phyloP scores from a whole-genome alignment of 2,329 filamentous ascomycete genomes.

The Hymenoscyphus fructigenus region DNA sequence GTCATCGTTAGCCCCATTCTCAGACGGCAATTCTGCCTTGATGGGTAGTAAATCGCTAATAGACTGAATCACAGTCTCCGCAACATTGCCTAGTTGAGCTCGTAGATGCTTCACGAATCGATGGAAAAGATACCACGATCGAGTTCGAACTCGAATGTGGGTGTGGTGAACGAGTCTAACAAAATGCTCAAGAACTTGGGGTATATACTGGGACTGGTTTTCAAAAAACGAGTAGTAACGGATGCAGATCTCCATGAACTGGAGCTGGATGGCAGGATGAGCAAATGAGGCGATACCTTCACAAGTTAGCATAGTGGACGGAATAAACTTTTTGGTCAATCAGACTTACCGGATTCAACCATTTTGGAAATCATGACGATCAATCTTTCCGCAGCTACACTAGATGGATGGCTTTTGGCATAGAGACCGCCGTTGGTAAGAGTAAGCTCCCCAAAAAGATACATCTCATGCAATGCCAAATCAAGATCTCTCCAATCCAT shows the following conservation, averaged over 20 bases:
- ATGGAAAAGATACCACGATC: constrained; percentile 97
- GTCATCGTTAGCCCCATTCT: constrained; percentile 77
- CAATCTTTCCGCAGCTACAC: constrained; percentile 75
- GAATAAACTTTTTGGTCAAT: neutral
- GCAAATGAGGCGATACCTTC: constrained; percentile 79
- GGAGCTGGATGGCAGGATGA: constrained; percentile 87
- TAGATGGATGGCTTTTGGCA: constrained; percentile 78
- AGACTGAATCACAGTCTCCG: constrained; percentile 87
- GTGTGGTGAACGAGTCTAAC: constrained; percentile 86
- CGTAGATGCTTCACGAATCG: constrained; percentile 88
- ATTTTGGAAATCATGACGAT: constrained; percentile 93
- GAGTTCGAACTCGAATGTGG: constrained; percentile 80
- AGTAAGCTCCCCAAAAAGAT: constrained; percentile 91
- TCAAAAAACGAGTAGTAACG: constrained; percentile 94
- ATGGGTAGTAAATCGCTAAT: constrained; percentile 86
- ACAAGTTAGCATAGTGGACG: constrained; percentile 29
- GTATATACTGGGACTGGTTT: constrained; percentile 75
- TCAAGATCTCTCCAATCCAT: constrained; percentile 96
- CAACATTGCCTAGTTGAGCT: constrained; percentile 80
- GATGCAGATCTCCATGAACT: constrained; percentile 98
- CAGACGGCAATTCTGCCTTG: constrained; percentile 81
- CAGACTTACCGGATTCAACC: constrained; percentile 77
- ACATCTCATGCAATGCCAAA: constrained; percentile 92
- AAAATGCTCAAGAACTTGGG: constrained; percentile 86
- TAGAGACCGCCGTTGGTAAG: constrained; percentile 85